Conservation (phyloP, 768 basidiomycete species). For the Hirschioporus abietinus region DNA sequence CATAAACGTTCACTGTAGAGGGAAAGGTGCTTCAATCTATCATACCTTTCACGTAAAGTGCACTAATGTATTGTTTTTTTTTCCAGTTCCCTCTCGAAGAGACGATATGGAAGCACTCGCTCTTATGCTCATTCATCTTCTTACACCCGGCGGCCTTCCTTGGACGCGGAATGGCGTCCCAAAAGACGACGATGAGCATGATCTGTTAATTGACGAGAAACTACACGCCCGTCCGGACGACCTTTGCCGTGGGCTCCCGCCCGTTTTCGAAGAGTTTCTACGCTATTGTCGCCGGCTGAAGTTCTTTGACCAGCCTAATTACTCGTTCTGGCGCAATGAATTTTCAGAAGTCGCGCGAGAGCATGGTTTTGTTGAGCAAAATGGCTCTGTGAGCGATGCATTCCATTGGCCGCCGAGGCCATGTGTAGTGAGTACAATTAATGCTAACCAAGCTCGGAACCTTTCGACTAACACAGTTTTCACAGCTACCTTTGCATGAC, state of each 20-base stretch:
- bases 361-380: conserved; percentile 44
- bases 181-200: conserved; percentile 59
- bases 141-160: conserved; percentile 67
- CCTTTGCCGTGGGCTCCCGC: conserved; percentile 62
- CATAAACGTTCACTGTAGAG: conserved; percentile 70
- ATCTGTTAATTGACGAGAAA: conserved; percentile 61
- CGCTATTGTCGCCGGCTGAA: conserved; percentile 63
- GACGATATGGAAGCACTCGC: conserved; percentile 77
- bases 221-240: conserved; percentile 54
- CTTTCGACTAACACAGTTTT: conserved; percentile 9
- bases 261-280: conserved; percentile 72
- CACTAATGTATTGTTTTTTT: neutral
- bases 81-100: conserved; percentile 65
- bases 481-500: conserved; percentile 4
- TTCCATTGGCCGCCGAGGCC: conserved; percentile 67
- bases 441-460: neutral
- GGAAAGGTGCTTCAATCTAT: conserved; percentile 47
- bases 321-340: conserved; percentile 56
- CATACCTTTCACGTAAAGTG: conserved; percentile 16
- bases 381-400: conserved; percentile 32
- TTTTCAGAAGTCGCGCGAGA: conserved; percentile 59
- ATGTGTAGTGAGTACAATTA: neutral
- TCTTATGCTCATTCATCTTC: conserved; percentile 74
- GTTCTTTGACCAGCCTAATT: conserved; percentile 67
- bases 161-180: conserved; percentile 84